Evolutionary conservation across 2,329 filamentous ascomycete genomes (phyloP), one percentile per base, ranked within the genome.

Genomic region (Colletotrichum euphorbiae): DNA sequence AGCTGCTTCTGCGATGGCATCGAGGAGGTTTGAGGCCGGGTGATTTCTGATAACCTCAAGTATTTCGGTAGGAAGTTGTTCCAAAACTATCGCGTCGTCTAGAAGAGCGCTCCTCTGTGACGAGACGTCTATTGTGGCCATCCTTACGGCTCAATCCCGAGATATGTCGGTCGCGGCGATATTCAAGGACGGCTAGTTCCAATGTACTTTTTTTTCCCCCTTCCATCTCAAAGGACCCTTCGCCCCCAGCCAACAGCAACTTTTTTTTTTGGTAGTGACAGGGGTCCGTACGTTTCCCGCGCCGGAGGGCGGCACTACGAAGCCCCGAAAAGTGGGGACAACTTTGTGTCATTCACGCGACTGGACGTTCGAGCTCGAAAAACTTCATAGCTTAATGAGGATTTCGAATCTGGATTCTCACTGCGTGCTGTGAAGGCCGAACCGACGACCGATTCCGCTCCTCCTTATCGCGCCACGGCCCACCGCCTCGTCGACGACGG

Each of bases 31-130:
- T 72, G 86, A 84, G 75, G 90, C 86, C 67, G 85, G 84, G 75
- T 88, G 84, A 75, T 88, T 82, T 76, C 85, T 86, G 77, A 96
- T 87, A 72, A 91, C 83, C 74, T 88, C 83, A 71, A 90, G 81
- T 76, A 96, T 83, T 81, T 94, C 92, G 72, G 83, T 80, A 45
- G 93, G 92, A 73, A 97, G 79, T 73, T 90, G 82, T 70, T 84
- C 79, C 73, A 91, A 78, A 69, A 84, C 80, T 74, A 79, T 79
- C 78, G 82, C 77, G 72, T 90, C 85, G 73, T 80, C 79, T 62
- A 90, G 80, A 77, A 89, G 81, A 81, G 83, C 84, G 80, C 83
- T 79, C 78, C 82, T 83, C 80, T 86, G 84, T 75, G 78, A 79
- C 74, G 82, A 84, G 76, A 88, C 80, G 76, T 88, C 84, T 79